Evolutionary conservation across 2,329 filamentous ascomycete species (phyloP), one percentile per base, ranked within the genome.

Genomic region (Metarhizium anisopliae): DNA sequence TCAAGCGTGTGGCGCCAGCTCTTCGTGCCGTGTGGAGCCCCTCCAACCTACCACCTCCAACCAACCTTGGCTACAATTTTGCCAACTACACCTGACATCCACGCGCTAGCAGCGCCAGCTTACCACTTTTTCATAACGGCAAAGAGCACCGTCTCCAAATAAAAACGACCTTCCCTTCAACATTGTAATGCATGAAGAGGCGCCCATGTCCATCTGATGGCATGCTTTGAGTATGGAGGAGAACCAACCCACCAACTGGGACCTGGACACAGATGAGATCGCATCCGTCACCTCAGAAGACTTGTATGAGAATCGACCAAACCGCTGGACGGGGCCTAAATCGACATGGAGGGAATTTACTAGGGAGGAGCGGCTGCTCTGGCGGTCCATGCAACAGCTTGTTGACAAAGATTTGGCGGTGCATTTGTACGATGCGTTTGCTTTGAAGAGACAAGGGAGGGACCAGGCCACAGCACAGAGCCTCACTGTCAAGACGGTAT

Each of bases 401-500:
- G 77, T 82, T 40, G 81, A 86, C 43, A 75, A 79, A 54, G 86
- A 96, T 66, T 73, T 96, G 11, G 77, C 82, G 0, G 72, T 85
- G 49, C 92, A 96, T 71, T 74, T 96, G 5, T 95, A 89, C 72
- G 90, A 94, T 68, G 78, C 86, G 0, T 86, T 87, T 71, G 80
- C 80, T 40, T 73, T 95, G 55, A 90, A 86, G 68, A 62, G 63
- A 55, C 62, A 62, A 40, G 64, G 59, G 6, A 61, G 58, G 40
- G 60, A 68, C 47, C 54, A 60, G 30, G 66, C 55, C 54, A 65
- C 63, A 49, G 66, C 64, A 2, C 55, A 61, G 20, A 63, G 64
- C 47, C 54, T 71, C n/a, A 61, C 62, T 10, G 56, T 70, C 32
- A 62, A 62, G 56, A 66, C 60, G 57, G 70, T 67, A 47, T 43